phyloP scores from a whole-genome alignment of 768 basidiomycete genomes.

The Phlebiopsis gigantea region DNA sequence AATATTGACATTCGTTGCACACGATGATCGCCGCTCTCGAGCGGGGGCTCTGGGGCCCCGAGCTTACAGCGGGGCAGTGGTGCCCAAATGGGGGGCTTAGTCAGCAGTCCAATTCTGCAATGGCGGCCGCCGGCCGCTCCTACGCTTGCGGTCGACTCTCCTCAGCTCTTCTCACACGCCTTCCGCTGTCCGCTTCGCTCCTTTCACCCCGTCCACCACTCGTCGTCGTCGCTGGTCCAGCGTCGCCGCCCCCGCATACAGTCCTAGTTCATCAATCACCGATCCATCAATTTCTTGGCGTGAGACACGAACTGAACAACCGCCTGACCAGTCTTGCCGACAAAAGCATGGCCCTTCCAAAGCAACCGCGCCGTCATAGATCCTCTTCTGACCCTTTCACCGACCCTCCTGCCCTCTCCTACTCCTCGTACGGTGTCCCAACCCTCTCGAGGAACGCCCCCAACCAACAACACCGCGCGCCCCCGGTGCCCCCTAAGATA shows the following conservation, averaged over 20 bases:
- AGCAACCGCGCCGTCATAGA: conserved; percentile 23
- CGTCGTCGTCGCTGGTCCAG: not conserved
- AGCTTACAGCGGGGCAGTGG: conserved; percentile 1
- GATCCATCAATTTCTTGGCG: conserved; percentile 22
- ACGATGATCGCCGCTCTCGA: not conserved
- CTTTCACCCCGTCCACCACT: not conserved
- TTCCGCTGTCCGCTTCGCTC: conserved; percentile 4
- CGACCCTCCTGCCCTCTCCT: conserved; percentile 25
- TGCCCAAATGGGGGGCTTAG: conserved; percentile 1
- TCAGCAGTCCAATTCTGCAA: not conserved
- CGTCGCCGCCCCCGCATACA: conserved; percentile 4
- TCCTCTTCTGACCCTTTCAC: conserved; percentile 26
- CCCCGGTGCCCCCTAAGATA: conserved; percentile 31
- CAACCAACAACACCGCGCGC: conserved; percentile 20
- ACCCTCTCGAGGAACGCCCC: conserved; percentile 25
- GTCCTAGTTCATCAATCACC: conserved; percentile 1
- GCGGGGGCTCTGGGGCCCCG: not conserved
- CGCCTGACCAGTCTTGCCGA: conserved; percentile 15
- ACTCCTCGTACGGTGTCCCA: conserved; percentile 27
- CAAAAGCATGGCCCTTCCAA: conserved; percentile 24
- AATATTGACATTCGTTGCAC: not conserved
- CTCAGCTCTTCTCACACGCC: not conserved
- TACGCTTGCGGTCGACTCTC: not conserved
- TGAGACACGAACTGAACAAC: conserved; percentile 15
- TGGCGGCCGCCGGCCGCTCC: not conserved